These are phyloP conservation scores for Hymenoscyphus fraxineus DNA, from an alignment of 2,329 filamentous ascomycete species.

Conservation along the genomic window DNA sequence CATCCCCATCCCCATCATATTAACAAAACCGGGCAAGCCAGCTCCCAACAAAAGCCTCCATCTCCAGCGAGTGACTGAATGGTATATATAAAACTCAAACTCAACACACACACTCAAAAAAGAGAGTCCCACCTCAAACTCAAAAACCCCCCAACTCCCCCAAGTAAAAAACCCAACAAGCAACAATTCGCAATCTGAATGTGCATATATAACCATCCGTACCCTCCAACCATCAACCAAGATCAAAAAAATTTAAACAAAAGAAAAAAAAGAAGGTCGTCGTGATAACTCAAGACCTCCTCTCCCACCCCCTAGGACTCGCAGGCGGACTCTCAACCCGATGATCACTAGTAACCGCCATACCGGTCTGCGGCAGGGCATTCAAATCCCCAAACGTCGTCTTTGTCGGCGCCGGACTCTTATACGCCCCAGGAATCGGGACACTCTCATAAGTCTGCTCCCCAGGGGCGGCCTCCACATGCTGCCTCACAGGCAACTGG, in stretches of 20 bases:
- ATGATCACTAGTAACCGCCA: conserved; percentile 32
- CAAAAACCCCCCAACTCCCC: too few relatives aligned
- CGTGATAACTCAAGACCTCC: background rate
- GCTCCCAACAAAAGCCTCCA: background rate
- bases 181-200: too few relatives aligned
- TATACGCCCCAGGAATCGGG: conserved; percentile 83
- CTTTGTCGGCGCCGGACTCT: conserved; percentile 44
- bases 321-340: conserved; percentile 33
- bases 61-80: background rate
- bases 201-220: background rate
- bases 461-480: conserved; percentile 67
- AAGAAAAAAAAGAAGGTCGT: background rate
- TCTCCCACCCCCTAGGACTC: conserved; percentile 29
- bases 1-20: background rate
- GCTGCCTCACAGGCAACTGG: conserved; percentile 36
- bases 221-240: background rate
- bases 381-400: conserved; percentile 27
- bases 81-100: background rate
- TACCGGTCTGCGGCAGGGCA: background rate
- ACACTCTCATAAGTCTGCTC: conserved; percentile 83
- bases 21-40: background rate
- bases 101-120: background rate
- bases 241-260: background rate
- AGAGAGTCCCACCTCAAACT: too few relatives aligned
- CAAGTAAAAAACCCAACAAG: too few relatives aligned